phyloP scores from a whole-genome alignment of 768 basidiomycete species.

The Rhizopogon roseolus region DNA sequence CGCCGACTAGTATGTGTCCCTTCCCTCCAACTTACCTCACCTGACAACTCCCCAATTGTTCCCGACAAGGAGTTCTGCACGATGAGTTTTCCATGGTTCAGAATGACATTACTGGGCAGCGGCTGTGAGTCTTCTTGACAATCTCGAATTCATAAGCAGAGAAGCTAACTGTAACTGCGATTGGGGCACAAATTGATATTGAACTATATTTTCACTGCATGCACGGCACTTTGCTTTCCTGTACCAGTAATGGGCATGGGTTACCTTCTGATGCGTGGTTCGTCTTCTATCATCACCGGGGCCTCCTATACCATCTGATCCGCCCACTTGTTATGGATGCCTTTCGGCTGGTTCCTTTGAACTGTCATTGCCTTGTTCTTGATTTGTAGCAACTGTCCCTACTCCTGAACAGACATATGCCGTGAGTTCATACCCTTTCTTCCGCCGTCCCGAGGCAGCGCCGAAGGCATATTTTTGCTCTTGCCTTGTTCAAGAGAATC shows the following conservation, averaged over 20 bases:
- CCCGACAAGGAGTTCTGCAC: background rate
- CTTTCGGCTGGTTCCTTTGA: background rate
- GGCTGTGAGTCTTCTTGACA: constrained; percentile 37
- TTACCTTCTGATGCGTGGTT: constrained; percentile 59
- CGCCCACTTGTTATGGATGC: constrained; percentile 5
- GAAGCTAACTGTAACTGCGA: background rate
- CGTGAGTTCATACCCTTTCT: constrained; percentile 14
- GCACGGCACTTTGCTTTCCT: background rate
- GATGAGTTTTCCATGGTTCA: constrained; percentile 57
- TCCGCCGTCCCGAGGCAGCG: background rate
- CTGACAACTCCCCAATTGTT: background rate
- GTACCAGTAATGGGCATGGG: constrained; percentile 49
- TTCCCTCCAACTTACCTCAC: background rate
- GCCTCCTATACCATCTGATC: constrained; percentile 3
- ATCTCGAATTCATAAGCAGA: background rate
- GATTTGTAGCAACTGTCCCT: constrained; percentile 27
- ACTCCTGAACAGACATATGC: constrained; percentile 32
- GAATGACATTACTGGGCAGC: constrained; percentile 41
- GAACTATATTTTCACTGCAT: background rate
- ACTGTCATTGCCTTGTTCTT: constrained; percentile 1
- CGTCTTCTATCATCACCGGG: constrained; percentile 14
- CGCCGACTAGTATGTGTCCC: background rate
- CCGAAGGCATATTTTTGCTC: background rate
- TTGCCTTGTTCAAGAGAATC: background rate
- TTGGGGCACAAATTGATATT: background rate